These are phyloP conservation scores for Rhizophagus sp. DNA, from an alignment of 192 early-diverging fungal genomes.

Conservation along the genomic window DNA sequence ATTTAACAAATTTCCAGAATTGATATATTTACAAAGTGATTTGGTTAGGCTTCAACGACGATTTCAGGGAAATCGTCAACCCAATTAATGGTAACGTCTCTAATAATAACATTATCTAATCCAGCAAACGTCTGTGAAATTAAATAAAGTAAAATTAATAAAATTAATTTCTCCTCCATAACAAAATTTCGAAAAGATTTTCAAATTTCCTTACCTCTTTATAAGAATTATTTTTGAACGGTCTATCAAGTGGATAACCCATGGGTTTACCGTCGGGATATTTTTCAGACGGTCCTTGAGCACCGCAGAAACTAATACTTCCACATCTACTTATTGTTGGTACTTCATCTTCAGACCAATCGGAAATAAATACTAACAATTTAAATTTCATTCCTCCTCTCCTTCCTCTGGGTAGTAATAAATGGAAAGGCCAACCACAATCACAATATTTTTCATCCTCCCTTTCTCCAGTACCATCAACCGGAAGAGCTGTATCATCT, in stretches of 20 bases:
- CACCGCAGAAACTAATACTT: conserved; percentile 10
- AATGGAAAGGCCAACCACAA: conserved; percentile 23
- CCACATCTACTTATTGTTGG: not conserved
- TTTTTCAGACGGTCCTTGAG: not conserved
- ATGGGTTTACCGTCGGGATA: not conserved
- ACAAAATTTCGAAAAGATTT: not conserved
- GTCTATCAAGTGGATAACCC: conserved; percentile 14
- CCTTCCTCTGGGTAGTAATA: not conserved
- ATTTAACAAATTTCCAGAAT: too few species aligned
- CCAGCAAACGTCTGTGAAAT: conserved; percentile 1
- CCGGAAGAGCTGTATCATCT: not conserved
- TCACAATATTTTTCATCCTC: too few species aligned
- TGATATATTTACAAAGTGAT: too few species aligned
- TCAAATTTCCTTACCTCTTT: not conserved
- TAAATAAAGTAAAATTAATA: not conserved
- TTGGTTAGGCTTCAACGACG: too few species aligned
- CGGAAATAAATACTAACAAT: conserved; percentile 6
- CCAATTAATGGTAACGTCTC: not conserved
- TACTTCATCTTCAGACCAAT: not conserved
- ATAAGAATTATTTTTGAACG: conserved; percentile 9
- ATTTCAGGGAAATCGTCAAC: too few species aligned
- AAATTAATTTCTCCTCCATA: not conserved
- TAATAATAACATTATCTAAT: not conserved
- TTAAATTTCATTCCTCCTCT: conserved; percentile 1
- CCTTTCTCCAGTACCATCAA: too few species aligned